Evolutionary conservation across 2,329 filamentous ascomycete genomes (phyloP), one percentile per base, ranked within the genome.

Genomic region (Colletotrichum tofieldiae): DNA sequence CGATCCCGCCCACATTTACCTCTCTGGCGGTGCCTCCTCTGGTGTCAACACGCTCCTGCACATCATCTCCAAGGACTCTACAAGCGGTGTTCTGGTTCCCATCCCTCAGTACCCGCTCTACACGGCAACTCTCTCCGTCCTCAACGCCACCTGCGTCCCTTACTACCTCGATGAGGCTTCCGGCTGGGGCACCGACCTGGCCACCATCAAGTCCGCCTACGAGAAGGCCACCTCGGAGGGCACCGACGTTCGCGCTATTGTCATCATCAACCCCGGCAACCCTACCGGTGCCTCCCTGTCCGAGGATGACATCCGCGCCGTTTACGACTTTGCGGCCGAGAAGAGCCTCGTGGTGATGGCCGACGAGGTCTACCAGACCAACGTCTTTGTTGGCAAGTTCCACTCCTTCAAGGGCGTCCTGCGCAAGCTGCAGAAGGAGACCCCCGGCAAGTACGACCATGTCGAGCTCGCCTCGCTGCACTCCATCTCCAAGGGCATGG

Each of bases 321-420:
- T 98, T n/a, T 89, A 98, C 76, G 91, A 96, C 75, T 93, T 98
- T 75, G 96, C 96, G 49, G 92, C 91, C 37, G 88, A 95, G 82
- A 91, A 98, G 87, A 91, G 92, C 77, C 89, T 99, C 35, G 95
- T 98, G 67, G 87, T 98, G 75, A 90, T 99, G 78, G 96, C 96
- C 64, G 96, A 99, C 80, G 96, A 99, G 84, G 96, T 99, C 47
- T 99, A 99, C 90, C 96, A 99, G 86, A 98, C 96, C 80, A 99
- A 99, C 83, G 93, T 99, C 77, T 99, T 99, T 85, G 86, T 93
- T 74, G 96, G 96, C 82, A 89, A 96, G 81, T 99, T 99, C 87
- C 91, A 94, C 85, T 97, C 94, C 79, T 98, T 99, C 92, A 98
- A 98, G 87, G 91, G 93, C 78, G 91, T 93, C 51, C 90, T 99